Conservation (phyloP, 306 rosid species). For the Begonia fuchsioides region DNA sequence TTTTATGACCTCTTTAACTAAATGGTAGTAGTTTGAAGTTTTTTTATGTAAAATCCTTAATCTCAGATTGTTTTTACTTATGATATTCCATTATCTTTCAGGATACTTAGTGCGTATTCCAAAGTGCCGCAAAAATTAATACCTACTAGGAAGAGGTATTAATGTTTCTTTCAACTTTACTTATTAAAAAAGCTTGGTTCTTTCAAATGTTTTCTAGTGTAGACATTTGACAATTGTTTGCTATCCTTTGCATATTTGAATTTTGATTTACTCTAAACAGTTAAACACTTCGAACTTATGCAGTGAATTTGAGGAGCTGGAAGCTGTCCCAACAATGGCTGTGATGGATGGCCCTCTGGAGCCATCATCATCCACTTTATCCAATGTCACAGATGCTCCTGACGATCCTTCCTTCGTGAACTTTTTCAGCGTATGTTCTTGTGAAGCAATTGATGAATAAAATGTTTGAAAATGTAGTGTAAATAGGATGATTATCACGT, state of each 20-base stretch:
- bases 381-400: constrained; percentile 23
- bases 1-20: not conserved
- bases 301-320: constrained; percentile 67
- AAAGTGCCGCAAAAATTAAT: constrained; percentile 44
- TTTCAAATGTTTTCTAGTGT: too few relatives aligned
- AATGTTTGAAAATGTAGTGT: too few relatives aligned
- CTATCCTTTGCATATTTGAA: too few relatives aligned
- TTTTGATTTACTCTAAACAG: too few relatives aligned
- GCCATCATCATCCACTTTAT: constrained; percentile 28
- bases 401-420: constrained; percentile 43
- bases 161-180: not conserved
- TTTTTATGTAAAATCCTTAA: not conserved
- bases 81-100: constrained; percentile 16
- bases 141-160: constrained; percentile 43
- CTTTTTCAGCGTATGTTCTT: constrained; percentile 30
- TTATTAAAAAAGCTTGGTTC: too few relatives aligned
- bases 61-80: not conserved
- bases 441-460: too few relatives aligned
- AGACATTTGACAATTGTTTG: too few relatives aligned
- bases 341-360: constrained; percentile 40
- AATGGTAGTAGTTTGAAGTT: not conserved
- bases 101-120: constrained; percentile 60
- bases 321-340: constrained; percentile 32
- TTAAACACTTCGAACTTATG: too few relatives aligned
- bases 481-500: too few relatives aligned